phyloP scores from a whole-genome alignment of 768 basidiomycete genomes.

The Antrodiella citrinella region DNA sequence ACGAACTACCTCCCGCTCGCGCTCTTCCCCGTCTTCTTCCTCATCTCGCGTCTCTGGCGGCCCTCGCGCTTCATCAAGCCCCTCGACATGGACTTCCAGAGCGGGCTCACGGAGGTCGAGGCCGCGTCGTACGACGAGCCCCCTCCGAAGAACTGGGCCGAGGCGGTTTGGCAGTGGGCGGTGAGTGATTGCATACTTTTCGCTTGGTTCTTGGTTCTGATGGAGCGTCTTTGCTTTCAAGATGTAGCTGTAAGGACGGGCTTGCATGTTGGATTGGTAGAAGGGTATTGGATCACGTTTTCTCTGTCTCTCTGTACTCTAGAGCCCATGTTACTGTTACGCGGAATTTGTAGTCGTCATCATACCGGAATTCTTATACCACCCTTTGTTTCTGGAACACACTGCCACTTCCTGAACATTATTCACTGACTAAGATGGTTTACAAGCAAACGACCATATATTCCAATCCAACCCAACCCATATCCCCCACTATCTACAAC shows the following conservation, averaged over 20 bases:
- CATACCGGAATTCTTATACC: too few relatives aligned
- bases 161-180: constrained; percentile 27
- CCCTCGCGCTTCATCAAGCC: constrained; percentile 10
- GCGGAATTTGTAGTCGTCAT: too few relatives aligned
- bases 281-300: too few relatives aligned
- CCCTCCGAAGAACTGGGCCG: constrained; percentile 24
- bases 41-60: constrained; percentile 17
- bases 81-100: constrained; percentile 37
- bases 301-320: too few relatives aligned
- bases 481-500: background rate
- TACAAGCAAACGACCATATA: background rate
- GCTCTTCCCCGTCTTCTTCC: constrained; percentile 40
- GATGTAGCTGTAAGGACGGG: too few relatives aligned
- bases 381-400: too few relatives aligned
- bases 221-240: too few relatives aligned
- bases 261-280: too few relatives aligned
- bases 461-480: background rate
- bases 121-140: constrained; percentile 26
- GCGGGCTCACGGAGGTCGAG: constrained; percentile 30
- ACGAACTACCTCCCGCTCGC: constrained; percentile 34
- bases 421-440: too few relatives aligned
- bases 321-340: too few relatives aligned
- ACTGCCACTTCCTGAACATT: too few relatives aligned
- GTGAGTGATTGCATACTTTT: constrained; percentile 20
- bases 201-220: constrained; percentile 19